A percentile compares a stretch with the other conserved stretches of the same genome.
phyloP scores from a whole-genome alignment of 1,139 yeast species.

The Pichia sp. region DNA sequence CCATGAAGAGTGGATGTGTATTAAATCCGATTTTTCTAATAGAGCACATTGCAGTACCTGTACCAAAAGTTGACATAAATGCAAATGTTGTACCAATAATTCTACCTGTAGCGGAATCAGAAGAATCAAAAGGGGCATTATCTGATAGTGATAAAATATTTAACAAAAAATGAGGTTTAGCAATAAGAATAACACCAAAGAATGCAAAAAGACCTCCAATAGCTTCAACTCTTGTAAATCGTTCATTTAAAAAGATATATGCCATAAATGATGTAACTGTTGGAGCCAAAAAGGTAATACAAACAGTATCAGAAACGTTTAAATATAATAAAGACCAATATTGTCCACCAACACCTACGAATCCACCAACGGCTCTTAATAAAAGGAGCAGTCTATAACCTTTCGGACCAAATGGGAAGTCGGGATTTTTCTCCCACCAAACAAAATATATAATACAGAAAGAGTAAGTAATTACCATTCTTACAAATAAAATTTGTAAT shows the following conservation, averaged over 20 bases:
- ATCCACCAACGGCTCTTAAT: slow-evolving; percentile 70
- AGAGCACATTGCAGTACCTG: slow-evolving; percentile 63
- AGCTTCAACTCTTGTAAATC: slow-evolving; percentile 59
- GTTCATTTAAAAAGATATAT: slow-evolving; percentile 57
- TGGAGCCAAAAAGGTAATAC: slow-evolving; percentile 74
- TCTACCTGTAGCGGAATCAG: slow-evolving; percentile 20
- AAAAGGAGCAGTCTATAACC: slow-evolving; percentile 44
- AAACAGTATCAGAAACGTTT: slow-evolving; percentile 59
- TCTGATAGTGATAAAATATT: slow-evolving; percentile 8
- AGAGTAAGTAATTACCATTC: slow-evolving; percentile 68
- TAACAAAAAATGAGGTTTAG: slow-evolving; percentile 72
- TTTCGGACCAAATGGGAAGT: slow-evolving; percentile 69
- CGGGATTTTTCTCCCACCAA: slow-evolving; percentile 39
- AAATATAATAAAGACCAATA: slow-evolving; percentile 71
- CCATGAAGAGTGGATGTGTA: slow-evolving; percentile 77
- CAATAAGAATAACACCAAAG: slow-evolving; percentile 71
- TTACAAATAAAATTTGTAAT: slow-evolving; percentile 63
- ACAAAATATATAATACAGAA: slow-evolving; percentile 39
- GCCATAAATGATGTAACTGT: slow-evolving; percentile 74
- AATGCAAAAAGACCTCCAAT: slow-evolving; percentile 64
- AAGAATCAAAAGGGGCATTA: slow-evolving; percentile 4
- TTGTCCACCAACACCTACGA: slow-evolving; percentile 44
- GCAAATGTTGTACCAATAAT: slow-evolving; percentile 58
- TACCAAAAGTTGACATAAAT: slow-evolving; percentile 64
- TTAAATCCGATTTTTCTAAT: slow-evolving; percentile 68